Conservation (phyloP, 2,329 filamentous ascomycete genomes). For the Diplodia intermedia region DNA sequence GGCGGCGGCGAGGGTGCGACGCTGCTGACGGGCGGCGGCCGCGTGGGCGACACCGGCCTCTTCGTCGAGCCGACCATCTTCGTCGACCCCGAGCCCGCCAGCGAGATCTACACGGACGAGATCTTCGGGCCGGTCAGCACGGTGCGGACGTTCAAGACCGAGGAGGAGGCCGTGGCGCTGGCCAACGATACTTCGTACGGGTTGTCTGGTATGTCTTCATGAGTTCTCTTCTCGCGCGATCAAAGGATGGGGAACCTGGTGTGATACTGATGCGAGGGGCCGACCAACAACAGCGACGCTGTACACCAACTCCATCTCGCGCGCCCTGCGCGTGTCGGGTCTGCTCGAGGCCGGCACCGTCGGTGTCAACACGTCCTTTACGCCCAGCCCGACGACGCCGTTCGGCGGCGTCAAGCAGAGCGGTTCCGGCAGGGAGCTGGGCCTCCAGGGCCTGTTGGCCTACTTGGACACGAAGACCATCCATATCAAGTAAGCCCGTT, state of each 20-base stretch:
- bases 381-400: conserved; percentile 37
- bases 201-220: conserved; percentile 36
- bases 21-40: conserved; percentile 45
- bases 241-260: background rate
- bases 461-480: conserved; percentile 46
- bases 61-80: conserved; percentile 46
- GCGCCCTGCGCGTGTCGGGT: conserved; percentile 42
- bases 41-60: conserved; percentile 42
- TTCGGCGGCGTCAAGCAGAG: conserved; percentile 46
- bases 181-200: conserved; percentile 45
- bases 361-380: conserved; percentile 41
- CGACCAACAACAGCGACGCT: conserved; percentile 39
- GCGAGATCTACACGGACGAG: conserved; percentile 42
- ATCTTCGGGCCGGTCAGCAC: conserved; percentile 45
- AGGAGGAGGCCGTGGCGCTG: conserved; percentile 43
- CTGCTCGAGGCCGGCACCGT: conserved; percentile 45
- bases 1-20: background rate
- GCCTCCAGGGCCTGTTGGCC: conserved; percentile 41
- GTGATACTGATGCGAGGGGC: background rate
- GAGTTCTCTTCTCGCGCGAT: too few relatives aligned
- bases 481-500: conserved; percentile 37
- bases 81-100: conserved; percentile 40
- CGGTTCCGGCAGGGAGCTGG: conserved; percentile 45
- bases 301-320: conserved; percentile 37
- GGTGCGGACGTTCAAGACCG: conserved; percentile 44